Conservation (phyloP, 2,329 filamentous ascomycete species). For the Ilyonectria destructans region DNA sequence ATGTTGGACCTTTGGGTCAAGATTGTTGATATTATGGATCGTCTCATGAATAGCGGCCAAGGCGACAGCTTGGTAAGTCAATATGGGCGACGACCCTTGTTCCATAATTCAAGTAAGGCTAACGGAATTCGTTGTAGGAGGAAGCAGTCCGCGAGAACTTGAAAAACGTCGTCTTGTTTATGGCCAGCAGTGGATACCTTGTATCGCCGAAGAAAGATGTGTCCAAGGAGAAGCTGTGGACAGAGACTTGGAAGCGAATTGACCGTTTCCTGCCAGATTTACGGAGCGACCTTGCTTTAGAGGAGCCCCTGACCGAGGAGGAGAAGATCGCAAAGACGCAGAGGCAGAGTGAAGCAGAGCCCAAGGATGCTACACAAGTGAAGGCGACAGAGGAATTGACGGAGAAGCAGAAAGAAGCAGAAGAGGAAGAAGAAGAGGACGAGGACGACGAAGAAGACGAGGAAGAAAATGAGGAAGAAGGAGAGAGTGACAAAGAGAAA, state of each 20-base stretch:
- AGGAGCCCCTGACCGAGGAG: slow-evolving; percentile 54
- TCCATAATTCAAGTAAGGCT: not conserved
- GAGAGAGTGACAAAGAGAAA: slow-evolving; percentile 11
- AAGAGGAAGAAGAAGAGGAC: slow-evolving; percentile 15
- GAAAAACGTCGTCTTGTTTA: slow-evolving; percentile 96
- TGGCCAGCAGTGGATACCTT: slow-evolving; percentile 91
- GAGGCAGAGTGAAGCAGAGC: not conserved
- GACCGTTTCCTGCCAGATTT: slow-evolving; percentile 77
- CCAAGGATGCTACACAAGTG: not conserved
- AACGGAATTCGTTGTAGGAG: slow-evolving; percentile 70
- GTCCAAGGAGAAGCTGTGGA: slow-evolving; percentile 71
- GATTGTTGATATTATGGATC: slow-evolving; percentile 95
- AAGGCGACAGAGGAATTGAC: not conserved
- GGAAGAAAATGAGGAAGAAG: slow-evolving; percentile 26
- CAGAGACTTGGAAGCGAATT: slow-evolving; percentile 77
- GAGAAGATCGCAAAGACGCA: slow-evolving; percentile 12
- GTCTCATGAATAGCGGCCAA: slow-evolving; percentile 95
- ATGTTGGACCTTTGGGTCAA: slow-evolving; percentile 94
- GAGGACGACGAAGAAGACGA: slow-evolving; percentile 18
- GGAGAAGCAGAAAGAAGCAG: slow-evolving; percentile 3
- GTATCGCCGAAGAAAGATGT: slow-evolving; percentile 76
- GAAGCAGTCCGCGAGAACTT: slow-evolving; percentile 96
- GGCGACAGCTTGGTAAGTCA: slow-evolving; percentile 85
- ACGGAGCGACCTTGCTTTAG: slow-evolving; percentile 70
- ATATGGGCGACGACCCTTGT: not conserved